Evolutionary conservation across 2,329 filamentous ascomycete species (phyloP), one percentile per base, ranked within the genome.

Genomic region (Dothistroma pini): DNA sequence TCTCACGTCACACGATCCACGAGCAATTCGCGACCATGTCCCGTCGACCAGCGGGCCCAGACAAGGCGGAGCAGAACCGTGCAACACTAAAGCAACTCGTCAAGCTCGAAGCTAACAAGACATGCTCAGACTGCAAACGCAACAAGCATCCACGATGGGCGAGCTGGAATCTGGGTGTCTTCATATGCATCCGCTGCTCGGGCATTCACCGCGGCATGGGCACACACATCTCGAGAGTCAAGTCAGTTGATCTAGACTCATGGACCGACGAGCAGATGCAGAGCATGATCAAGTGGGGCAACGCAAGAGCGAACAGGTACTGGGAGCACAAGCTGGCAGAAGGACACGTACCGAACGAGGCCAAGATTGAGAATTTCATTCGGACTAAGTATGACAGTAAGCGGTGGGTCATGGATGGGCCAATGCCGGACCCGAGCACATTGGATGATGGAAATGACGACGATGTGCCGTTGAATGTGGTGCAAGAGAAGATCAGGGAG

Each of bases 141-240:
- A 99, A 97, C 82, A 99, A 97, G 78, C 95, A 97, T 80, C 95
- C 95, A 63, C 86, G 95, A 89, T 99, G 95, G 95, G 95, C 95
- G 34, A 97, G 92, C 74, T 99, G 95, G 95, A 99, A 99, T 76
- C 80, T 99, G 58, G 95, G 95, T 70, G 87, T 99, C 73, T 99
- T 99, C 75, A 83, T 99, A 73, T 99, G 95, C 82, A 99, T 99
- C 75, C 81, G 81, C 75, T 99, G 95, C 79, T 99, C 95, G 19
- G 96, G 96, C 73, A 96, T 99, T 74, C 95, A 99, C 79, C 90
- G 95, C 74, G 92, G 93, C 69, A 97, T 99, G 93, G 95, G 95
- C 72, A 97, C 93, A 64, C 95, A 99, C 79, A 97, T 99, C 76
- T 97, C 92, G 78, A 86, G 90, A 77, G 95, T 99, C 76, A 99